Percentiles rank a stretch among this genome's conserved stretches.
Conservation (phyloP, 768 basidiomycete species). For the Auriscalpium vulgare region DNA sequence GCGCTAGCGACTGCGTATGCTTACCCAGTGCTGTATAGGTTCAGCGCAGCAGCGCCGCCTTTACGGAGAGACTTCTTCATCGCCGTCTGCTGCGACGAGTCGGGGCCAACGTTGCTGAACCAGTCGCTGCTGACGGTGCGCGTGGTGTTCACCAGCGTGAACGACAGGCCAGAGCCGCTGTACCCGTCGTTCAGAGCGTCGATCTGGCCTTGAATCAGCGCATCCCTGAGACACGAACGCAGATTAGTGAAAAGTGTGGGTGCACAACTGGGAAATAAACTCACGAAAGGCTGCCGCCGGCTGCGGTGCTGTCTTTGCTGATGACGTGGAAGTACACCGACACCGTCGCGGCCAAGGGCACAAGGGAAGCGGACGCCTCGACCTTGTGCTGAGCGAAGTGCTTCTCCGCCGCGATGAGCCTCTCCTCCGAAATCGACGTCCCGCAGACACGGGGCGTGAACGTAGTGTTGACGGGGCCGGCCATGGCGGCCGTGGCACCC, state of each 20-base stretch:
- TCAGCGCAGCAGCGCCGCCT: constrained; percentile 34
- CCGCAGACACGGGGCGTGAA: not conserved
- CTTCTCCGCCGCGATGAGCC: constrained; percentile 29
- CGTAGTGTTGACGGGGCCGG: constrained; percentile 21
- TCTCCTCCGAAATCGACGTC: constrained; percentile 24
- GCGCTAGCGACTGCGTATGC: constrained; percentile 7
- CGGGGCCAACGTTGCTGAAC: constrained; percentile 38
- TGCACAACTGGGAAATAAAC: not conserved
- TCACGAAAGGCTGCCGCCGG: not conserved
- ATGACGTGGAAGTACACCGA: constrained; percentile 40
- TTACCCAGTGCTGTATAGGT: constrained; percentile 45
- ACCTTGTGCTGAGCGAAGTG: constrained; percentile 36
- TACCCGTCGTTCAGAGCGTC: constrained; percentile 36
- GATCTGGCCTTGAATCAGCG: constrained; percentile 34
- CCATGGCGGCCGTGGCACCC: constrained; percentile 20
- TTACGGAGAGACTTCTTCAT: constrained; percentile 42
- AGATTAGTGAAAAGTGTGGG: not conserved
- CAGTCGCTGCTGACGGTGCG: constrained; percentile 38
- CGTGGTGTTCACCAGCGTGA: constrained; percentile 33
- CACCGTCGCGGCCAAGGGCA: constrained; percentile 18
- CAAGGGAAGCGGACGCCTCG: constrained; percentile 1
- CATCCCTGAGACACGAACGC: constrained; percentile 18
- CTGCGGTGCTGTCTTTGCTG: constrained; percentile 27
- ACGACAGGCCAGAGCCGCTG: constrained; percentile 28
- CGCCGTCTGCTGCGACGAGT: constrained; percentile 26